Evolutionary conservation across 1,139 yeast species (phyloP).

Genomic region (Pichia sp.): DNA sequence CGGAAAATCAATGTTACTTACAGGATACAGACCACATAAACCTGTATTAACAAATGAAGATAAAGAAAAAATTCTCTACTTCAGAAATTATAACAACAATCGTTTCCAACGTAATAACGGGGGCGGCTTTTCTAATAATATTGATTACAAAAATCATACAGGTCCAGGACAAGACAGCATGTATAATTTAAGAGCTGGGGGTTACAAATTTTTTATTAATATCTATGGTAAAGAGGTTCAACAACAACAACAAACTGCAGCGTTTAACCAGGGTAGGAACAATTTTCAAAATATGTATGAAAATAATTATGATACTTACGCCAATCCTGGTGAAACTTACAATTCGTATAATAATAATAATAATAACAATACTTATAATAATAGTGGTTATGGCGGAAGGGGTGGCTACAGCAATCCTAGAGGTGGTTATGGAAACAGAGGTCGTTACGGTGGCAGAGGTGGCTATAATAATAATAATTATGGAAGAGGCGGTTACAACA

Average conservation of each 20-base stretch:
- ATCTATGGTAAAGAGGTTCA: constrained; percentile 23
- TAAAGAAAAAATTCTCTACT: constrained; percentile 43
- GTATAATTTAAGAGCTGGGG: constrained; percentile 35
- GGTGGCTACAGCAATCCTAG: neutral
- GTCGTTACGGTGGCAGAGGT: constrained; percentile 3
- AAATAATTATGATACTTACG: constrained; percentile 18
- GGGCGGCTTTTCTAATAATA: constrained; percentile 30
- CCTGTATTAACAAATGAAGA: constrained; percentile 65
- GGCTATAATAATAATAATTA: constrained; percentile 1
- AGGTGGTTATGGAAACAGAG: constrained; percentile 10
- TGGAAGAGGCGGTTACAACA: constrained; percentile 1
- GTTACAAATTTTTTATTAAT: constrained; percentile 33
- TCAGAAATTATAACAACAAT: constrained; percentile 21
- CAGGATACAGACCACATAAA: constrained; percentile 64
- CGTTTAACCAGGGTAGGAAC: constrained; percentile 10
- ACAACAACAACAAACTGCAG: constrained; percentile 17
- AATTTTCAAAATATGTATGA: constrained; percentile 17
- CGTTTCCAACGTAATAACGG: constrained; percentile 24
- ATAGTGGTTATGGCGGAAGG: constrained; percentile 22
- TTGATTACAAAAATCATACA: constrained; percentile 30
- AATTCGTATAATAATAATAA: constrained; percentile 11
- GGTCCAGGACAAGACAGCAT: constrained; percentile 33
- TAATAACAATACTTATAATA: neutral
- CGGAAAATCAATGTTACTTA: constrained; percentile 78
- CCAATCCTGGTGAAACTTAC: constrained; percentile 14